Percentiles rank a stretch among this genome's conserved stretches.
phyloP scores from a whole-genome alignment of 164 flowering plant species.

The Annona squamosa region DNA sequence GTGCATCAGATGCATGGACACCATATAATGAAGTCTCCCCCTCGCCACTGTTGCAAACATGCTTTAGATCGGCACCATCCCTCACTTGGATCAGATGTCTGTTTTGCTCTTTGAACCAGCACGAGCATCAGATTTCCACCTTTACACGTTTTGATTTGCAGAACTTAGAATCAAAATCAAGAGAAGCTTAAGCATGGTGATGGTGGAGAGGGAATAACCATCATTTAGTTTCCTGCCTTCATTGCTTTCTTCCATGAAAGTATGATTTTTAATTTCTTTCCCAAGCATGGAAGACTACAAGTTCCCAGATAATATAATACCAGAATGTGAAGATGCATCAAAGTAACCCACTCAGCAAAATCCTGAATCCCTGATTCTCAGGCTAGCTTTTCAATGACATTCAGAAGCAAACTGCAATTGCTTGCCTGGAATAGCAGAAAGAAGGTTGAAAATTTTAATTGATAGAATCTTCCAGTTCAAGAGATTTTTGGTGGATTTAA shows the following conservation, averaged over 20 bases:
- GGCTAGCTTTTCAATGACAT: not conserved
- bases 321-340: not conserved
- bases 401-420: too few species aligned
- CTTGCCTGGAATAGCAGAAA: not conserved
- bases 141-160: too few species aligned
- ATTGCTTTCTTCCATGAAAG: not conserved
- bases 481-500: not conserved
- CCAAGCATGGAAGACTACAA: constrained; percentile 2
- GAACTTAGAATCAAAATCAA: not conserved
- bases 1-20: too few species aligned
- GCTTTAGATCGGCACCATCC: too few species aligned
- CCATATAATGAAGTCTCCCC: too few species aligned
- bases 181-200: not conserved
- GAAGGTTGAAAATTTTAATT: not conserved
- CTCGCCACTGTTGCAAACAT: too few species aligned
- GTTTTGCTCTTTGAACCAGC: too few species aligned
- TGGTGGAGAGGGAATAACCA: not conserved
- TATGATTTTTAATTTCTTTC: not conserved
- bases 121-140: too few species aligned
- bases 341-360: too few species aligned
- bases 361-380: not conserved
- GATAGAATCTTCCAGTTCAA: not conserved
- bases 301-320: not conserved
- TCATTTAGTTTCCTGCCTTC: constrained; percentile 1
- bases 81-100: too few species aligned